Conservation (phyloP, 1,284 basidiomycete species). For the Cryptococcus floricola region DNA sequence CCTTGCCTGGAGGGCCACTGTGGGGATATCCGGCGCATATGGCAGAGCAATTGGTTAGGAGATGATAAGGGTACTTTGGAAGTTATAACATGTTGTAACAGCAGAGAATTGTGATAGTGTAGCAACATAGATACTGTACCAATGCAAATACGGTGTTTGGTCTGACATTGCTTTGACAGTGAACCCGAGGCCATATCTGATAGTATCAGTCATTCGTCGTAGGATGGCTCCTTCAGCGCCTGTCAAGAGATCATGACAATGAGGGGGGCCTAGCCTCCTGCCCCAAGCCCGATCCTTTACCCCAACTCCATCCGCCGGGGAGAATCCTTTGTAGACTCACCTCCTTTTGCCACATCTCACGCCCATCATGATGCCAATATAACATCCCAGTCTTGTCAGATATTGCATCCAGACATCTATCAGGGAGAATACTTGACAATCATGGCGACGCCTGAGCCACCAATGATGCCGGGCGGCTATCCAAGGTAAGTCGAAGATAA, state of each 20-base stretch:
- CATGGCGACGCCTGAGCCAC: neutral
- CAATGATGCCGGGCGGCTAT: slow-evolving; percentile 1
- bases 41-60: slow-evolving; percentile 17
- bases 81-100: too few species aligned
- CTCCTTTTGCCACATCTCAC: neutral
- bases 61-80: neutral
- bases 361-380: neutral
- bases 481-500: slow-evolving; percentile 1
- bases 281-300: too few species aligned
- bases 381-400: neutral
- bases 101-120: neutral
- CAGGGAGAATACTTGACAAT: too few species aligned
- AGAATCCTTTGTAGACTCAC: neutral
- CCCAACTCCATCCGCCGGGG: neutral
- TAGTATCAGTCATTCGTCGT: too few species aligned
- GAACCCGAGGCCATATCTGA: too few species aligned
- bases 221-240: too few species aligned
- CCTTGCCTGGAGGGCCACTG: slow-evolving; percentile 28
- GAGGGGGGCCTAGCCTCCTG: too few species aligned
- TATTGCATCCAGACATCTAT: too few species aligned
- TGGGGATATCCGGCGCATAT: slow-evolving; percentile 19
- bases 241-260: too few species aligned
- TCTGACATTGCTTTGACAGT: too few species aligned
- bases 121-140: neutral
- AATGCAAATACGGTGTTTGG: neutral